phyloP scores from a whole-genome alignment of 192 early-diverging fungal genomes.

The Coemansia sp. region DNA sequence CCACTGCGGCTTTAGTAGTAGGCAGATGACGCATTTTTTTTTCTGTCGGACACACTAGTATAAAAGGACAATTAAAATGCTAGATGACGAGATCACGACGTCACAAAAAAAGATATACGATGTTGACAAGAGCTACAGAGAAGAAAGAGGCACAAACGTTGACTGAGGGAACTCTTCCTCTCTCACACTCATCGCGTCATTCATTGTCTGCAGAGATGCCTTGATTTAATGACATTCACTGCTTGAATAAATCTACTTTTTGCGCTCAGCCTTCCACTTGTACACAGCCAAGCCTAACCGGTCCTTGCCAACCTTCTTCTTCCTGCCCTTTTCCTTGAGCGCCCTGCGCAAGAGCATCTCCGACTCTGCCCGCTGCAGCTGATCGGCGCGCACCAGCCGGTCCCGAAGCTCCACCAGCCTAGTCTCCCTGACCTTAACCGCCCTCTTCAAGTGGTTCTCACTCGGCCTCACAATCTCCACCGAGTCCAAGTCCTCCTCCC shows the following conservation, averaged over 20 bases:
- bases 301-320: conserved; percentile 83
- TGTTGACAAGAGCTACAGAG: not conserved
- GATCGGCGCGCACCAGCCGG: conserved; percentile 76
- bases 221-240: not conserved
- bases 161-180: not conserved
- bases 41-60: not conserved
- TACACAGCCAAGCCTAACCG: conserved; percentile 80
- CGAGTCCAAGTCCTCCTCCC: conserved; percentile 60
- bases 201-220: not conserved
- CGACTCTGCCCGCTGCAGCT: conserved; percentile 69
- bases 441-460: conserved; percentile 23
- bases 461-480: conserved; percentile 34
- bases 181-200: not conserved
- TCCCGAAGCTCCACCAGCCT: conserved; percentile 70
- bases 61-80: not conserved
- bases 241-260: conserved; percentile 66
- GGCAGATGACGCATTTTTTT: not conserved
- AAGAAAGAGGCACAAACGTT: not conserved
- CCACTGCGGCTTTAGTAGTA: not conserved
- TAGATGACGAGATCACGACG: not conserved
- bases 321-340: conserved; percentile 80
- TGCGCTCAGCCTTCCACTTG: conserved; percentile 92
- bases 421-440: conserved; percentile 53
- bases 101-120: not conserved
- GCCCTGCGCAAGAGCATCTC: conserved; percentile 83